Evolutionary conservation across 345 rosid genomes (phyloP), one percentile per base, ranked within the genome.

Genomic region (Gossypium anomalum): DNA sequence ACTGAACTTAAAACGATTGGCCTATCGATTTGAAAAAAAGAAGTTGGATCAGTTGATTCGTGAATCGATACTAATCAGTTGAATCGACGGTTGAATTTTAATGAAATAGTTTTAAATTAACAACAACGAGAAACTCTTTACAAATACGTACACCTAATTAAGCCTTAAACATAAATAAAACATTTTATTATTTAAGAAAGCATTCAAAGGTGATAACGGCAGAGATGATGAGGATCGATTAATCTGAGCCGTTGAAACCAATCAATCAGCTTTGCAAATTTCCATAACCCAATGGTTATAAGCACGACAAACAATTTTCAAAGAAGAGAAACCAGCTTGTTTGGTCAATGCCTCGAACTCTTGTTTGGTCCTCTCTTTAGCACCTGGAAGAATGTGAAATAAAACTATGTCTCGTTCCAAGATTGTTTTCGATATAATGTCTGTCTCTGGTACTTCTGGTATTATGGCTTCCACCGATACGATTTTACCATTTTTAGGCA

Each of bases 401-500:
- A 80, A 72, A 51, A 23, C 5, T 19, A 77, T 2, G 47, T 86
- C 85, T n/a, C 44, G 14, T 25, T 77, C 58, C 49, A 4, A 58
- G 56, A 55, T 73, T 3, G 16, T 65, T 61, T 76, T 12, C 1
- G 70, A 41, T 15, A 81, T 60, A 62, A 61, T 23, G 38, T 52
- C 51, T 1, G 58, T 77, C 45, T 73, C 75, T 5, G 78, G 67
- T 10, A 68, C 57, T 17, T 77, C 78, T 0, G 82, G 79, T 15
- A 61, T 53, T 2, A 78, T 29, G 3, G 61, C 1, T 14, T 82
- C 86, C 20, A 82, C 66, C 0, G 76, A 11, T 11, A 86, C 52
- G 70, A 82, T 79, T 55, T 82, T 84, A 19, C 87, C 87, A 4
- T 29, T 16, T 38, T 76, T 75, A 2, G 86, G 82, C 7, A 82